Evolutionary conservation across 225 moss, liverwort and hornwort genomes (phyloP).

Genomic region (Neckera pumila): DNA sequence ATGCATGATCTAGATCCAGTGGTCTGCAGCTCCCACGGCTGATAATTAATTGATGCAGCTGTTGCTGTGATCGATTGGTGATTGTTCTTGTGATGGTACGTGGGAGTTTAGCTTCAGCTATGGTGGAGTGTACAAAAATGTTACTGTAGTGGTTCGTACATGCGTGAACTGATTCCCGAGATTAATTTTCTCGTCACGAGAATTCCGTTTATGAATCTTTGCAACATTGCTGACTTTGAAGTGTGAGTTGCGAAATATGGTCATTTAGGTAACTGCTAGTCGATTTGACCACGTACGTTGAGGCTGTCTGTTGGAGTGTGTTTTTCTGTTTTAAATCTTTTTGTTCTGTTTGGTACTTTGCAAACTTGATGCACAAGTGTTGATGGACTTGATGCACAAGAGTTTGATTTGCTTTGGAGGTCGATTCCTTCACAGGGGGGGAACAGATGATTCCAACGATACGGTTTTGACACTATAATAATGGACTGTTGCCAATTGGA

Average conservation of each 20-base stretch:
- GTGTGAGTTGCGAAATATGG: background rate
- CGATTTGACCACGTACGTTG: background rate
- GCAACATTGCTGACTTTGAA: background rate
- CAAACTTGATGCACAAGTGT: background rate
- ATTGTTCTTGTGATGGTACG: background rate
- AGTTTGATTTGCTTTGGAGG: no score
- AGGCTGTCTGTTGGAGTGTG: background rate
- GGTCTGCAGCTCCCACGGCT: background rate
- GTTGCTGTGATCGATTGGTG: background rate
- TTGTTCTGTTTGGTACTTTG: background rate
- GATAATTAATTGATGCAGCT: background rate
- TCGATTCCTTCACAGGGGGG: background rate
- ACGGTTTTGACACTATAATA: no score
- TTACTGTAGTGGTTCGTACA: background rate
- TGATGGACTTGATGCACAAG: no score
- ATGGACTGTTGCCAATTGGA: background rate
- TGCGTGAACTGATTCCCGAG: background rate
- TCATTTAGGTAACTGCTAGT: background rate
- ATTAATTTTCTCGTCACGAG: background rate
- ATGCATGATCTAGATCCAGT: background rate
- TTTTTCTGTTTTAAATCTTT: background rate
- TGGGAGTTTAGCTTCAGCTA: background rate
- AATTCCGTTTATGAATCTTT: background rate
- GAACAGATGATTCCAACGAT: background rate
- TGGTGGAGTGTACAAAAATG: background rate